Conservation (phyloP, 257 asterid species). For the Nicotiana tabacum region DNA sequence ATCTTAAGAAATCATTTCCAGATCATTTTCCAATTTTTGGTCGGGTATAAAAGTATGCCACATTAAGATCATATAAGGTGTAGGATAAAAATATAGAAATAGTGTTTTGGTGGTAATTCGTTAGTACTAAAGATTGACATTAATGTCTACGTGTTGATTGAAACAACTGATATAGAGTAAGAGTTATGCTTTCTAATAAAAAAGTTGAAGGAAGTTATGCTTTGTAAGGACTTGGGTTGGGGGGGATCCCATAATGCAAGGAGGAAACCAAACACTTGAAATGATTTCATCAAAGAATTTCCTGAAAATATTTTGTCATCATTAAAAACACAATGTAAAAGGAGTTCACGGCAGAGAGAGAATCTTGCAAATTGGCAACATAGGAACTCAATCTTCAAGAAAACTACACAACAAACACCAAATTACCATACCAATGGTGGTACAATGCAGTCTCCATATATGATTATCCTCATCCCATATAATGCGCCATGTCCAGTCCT, state of each 20-base stretch:
- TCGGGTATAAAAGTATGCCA: neutral
- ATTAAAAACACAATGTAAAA: neutral
- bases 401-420: neutral
- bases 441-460: slow-evolving; percentile 87
- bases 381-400: neutral
- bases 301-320: neutral
- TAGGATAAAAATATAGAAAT: neutral
- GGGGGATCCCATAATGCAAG: neutral
- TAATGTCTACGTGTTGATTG: neutral
- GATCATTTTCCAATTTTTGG: neutral
- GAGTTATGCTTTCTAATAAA: too few relatives aligned
- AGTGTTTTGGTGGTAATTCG: neutral
- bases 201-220: neutral
- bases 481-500: slow-evolving; percentile 90
- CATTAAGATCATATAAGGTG: neutral
- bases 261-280: neutral
- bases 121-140: neutral
- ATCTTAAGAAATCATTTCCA: neutral
- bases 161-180: neutral
- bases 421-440: slow-evolving; percentile 66
- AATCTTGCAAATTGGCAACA: neutral
- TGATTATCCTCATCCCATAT: slow-evolving; percentile 68
- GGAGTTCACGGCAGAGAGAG: neutral
- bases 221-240: neutral
- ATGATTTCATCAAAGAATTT: neutral